Conservation (phyloP, 1,284 basidiomycete species). For the Clitocybe nebularis region DNA sequence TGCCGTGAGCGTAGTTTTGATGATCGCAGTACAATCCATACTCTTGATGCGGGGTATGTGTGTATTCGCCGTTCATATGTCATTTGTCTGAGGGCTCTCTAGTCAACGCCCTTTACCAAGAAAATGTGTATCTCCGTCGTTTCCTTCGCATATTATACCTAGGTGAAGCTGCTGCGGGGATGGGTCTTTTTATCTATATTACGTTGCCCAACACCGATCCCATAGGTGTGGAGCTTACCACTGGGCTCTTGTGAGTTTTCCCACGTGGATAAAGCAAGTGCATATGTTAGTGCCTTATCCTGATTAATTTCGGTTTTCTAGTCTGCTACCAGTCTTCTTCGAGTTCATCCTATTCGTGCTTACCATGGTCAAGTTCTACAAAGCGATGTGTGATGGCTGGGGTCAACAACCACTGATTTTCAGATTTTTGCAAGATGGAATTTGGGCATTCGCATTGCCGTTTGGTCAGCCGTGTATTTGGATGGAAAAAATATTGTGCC, state of each 20-base stretch:
- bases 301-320: conserved; percentile 3
- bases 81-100: not conserved
- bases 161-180: conserved; percentile 15
- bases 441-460: conserved; percentile 25
- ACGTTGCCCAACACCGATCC: conserved; percentile 9
- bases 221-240: conserved; percentile 18
- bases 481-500: not conserved
- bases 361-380: conserved; percentile 21
- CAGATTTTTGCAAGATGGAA: conserved; percentile 23
- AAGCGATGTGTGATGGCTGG: conserved; percentile 21
- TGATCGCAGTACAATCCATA: conserved; percentile 20
- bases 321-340: conserved; percentile 17
- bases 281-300: conserved; percentile 1
- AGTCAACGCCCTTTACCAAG: conserved; percentile 21
- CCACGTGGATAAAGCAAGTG: not conserved
- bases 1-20: conserved; percentile 16
- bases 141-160: conserved; percentile 15
- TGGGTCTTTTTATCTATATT: conserved; percentile 14
- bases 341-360: conserved; percentile 20
- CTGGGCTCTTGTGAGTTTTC: conserved; percentile 18
- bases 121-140: conserved; percentile 11
- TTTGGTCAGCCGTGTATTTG: conserved; percentile 16
- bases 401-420: conserved; percentile 18
- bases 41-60: conserved; percentile 22
- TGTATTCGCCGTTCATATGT: no score